Evolutionary conservation across 768 basidiomycete species (phyloP), one percentile per base, ranked within the genome.

Genomic region (Agaricus subrufescens): DNA sequence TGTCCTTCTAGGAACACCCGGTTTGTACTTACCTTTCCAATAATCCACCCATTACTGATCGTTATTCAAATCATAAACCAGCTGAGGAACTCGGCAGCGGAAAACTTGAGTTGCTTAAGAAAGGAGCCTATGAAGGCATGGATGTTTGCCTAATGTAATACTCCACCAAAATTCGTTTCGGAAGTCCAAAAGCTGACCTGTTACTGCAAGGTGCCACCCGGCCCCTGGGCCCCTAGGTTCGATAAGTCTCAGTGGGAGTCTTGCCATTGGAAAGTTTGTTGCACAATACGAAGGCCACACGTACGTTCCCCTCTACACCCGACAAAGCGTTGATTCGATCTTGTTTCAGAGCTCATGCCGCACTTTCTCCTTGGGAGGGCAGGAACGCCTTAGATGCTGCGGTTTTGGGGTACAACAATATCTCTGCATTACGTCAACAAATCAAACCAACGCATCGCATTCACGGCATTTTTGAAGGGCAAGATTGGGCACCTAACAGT

Each of bases 331-430:
- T n/a, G 34, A 50, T 3, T 15, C 15, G n/a, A 34, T 19, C 27
- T 34, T 46, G 4, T 31, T n/a, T 1, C 54, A 91, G 88, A 10
- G 88, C 90, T 3, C 90, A 91, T 65, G 89, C 89, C 3, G 84
- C 84, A 1, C 72, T 88, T 27, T 86, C 85, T 23, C 91, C 91
- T 25, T 93, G 91, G 91, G 87, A 92, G 67, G 91, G 90, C 1
- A 77, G 75, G 58, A 93, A 94, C 59, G 86, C 91, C 1, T 69
- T 93, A 11, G 92, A 95, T 64, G 93, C 93, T 0, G 91, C 90
- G n/a, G 87, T 93, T 4, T 75, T 91, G 3, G 87, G 88, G 3
- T 94, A 94, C 65, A 87, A 80, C 48, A 88, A 85, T 52, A 84
- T 94, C 27, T 84, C 89, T 0, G 83, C 84, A 6, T 75, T 94